Evolutionary conservation across 176 grass and related monocot genomes (phyloP), one percentile per base, ranked within the genome.

Genomic region (Carex parvula): DNA sequence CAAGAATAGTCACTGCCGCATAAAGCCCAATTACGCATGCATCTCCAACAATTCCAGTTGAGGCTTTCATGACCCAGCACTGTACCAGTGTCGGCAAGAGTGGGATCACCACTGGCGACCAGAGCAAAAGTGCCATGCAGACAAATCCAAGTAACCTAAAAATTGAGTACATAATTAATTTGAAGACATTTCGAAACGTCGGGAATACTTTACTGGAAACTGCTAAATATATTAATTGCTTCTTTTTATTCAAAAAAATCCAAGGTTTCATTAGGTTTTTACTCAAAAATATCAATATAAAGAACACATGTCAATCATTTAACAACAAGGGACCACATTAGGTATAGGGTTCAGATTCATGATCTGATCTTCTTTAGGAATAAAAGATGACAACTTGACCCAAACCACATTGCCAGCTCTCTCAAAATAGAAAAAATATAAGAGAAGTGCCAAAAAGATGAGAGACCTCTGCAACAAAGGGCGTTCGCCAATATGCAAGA

Each of bases 41-140:
- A 87, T 90, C 86, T 87, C 88, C 93, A 83, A 84, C 87, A 81
- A 98, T 89, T 70, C 86, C 88, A 63, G 85, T 90, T 79, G 91
- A 92, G 84, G 87, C 37, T 8, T 83, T 91, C 66, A 85, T 90
- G 64, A 89, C 86, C 96, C 96, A 98, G 87, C 87, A 90, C 88
- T 93, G 95, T 59, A 98, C 91, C 70, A 98, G 89, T 20, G 91
- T 88, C 55, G 93, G 92, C 53, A 98, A 63, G 75, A 98, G 83
- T 68, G 95, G 95, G 60, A 98, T 87, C 58, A 98, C 88, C 56
- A 98, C 91, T 84, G 95, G 95, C 69, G 92, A 98, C 95, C 95
- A 98, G 20, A 98, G 70, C 62, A 98, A 82, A 60, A 98, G 84
- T 68, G 88, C 91, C 95, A 98, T 93, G 60, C 89, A 93, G 71